Conservation (phyloP, 2,329 filamentous ascomycete genomes). For the Penicillium griseofulvum region DNA sequence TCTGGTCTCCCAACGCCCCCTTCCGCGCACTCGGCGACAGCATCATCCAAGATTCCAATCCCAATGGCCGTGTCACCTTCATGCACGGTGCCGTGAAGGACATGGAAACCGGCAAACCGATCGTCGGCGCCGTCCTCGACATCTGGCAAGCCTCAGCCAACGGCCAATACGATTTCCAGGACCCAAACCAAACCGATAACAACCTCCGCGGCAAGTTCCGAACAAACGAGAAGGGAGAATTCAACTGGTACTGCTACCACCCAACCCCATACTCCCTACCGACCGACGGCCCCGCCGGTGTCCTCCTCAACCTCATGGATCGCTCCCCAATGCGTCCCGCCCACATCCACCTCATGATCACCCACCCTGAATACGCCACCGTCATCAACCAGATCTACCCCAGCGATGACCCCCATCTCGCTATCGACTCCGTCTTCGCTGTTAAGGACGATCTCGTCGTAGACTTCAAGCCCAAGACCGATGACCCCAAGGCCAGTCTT, state of each 20-base stretch:
- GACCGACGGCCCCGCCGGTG: constrained; percentile 59
- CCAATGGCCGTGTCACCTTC: constrained; percentile 57
- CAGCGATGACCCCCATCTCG: constrained; percentile 56
- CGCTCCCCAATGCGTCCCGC: constrained; percentile 61
- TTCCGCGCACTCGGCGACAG: constrained; percentile 65
- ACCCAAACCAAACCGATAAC: constrained; percentile 69
- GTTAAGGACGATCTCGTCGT: constrained; percentile 61
- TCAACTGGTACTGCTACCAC: constrained; percentile 71
- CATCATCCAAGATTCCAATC: constrained; percentile 63
- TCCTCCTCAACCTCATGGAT: constrained; percentile 54
- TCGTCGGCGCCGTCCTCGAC: constrained; percentile 68
- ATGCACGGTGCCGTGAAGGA: constrained; percentile 70
- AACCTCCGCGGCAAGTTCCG: constrained; percentile 76
- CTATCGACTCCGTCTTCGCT: constrained; percentile 60
- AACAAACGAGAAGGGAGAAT: constrained; percentile 64
- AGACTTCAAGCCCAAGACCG: constrained; percentile 54
- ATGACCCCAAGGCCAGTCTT: constrained; percentile 54
- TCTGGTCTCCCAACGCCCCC: constrained; percentile 73
- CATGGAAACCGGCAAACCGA: constrained; percentile 63
- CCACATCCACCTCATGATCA: constrained; percentile 60
- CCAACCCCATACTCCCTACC: constrained; percentile 72
- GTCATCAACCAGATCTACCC: constrained; percentile 60
- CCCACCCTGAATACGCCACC: constrained; percentile 55
- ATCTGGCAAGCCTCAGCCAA: constrained; percentile 77
- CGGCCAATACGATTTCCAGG: constrained; percentile 74